These are phyloP conservation scores for Colletotrichum nymphaeae DNA, from an alignment of 2,329 filamentous ascomycete species.

Conservation along the genomic window DNA sequence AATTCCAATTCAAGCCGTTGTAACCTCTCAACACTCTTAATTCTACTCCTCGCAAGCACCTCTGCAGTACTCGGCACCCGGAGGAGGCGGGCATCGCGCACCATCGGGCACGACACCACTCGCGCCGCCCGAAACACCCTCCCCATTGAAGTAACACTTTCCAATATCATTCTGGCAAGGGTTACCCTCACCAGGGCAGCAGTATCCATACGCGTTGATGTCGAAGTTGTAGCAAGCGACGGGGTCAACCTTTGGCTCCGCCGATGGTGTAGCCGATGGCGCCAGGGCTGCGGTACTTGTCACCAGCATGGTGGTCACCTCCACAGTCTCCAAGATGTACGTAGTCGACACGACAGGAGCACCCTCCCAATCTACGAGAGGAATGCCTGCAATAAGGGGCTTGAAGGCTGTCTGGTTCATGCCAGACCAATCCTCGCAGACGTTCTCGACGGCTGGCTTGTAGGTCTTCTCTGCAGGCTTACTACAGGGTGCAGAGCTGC, in stretches of 20 bases:
- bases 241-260: not conserved
- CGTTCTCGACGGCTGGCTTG: not conserved
- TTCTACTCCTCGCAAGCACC: not conserved
- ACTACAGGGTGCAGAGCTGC: not conserved
- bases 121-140: conserved; percentile 4
- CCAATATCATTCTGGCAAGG: not conserved
- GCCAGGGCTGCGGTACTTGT: no score
- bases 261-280: no score
- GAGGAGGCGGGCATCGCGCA: not conserved
- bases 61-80: not conserved
- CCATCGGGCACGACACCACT: conserved; percentile 1
- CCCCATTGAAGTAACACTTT: not conserved
- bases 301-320: no score
- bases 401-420: conserved; percentile 11
- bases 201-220: conserved; percentile 4
- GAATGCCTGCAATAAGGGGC: not conserved
- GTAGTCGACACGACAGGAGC: no score
- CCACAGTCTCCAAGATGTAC: no score
- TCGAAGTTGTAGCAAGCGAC: conserved; percentile 14
- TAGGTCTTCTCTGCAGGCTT: not conserved
- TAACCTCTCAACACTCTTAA: not conserved
- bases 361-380: not conserved
- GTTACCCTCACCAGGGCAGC: not conserved
- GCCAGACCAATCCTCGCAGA: conserved; percentile 9
- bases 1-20: no score